Evolutionary conservation across 2,329 filamentous ascomycete species (phyloP).

Genomic region (Chaetomiaceae sp.): DNA sequence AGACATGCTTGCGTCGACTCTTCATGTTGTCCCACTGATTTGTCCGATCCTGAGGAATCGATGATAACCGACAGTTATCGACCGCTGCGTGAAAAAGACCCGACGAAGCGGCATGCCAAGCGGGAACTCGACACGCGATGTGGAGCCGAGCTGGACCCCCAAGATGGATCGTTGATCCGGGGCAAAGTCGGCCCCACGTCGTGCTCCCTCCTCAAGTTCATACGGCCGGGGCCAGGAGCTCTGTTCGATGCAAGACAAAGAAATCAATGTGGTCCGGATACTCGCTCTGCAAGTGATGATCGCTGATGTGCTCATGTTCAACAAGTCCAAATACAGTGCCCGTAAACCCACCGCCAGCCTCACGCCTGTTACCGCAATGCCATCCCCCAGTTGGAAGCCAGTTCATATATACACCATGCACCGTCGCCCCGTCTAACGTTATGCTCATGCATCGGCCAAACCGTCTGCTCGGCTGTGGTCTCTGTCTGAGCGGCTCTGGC

Average conservation of each 20-base stretch:
- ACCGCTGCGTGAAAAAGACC: not conserved
- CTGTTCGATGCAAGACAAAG: too few species aligned
- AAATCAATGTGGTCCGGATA: too few species aligned
- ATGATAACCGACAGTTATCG: too few species aligned
- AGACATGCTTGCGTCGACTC: too few species aligned
- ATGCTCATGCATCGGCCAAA: conserved; percentile 6
- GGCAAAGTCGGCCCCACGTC: not conserved
- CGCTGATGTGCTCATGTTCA: not conserved
- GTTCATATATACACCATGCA: conserved; percentile 1
- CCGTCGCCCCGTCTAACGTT: conserved; percentile 9
- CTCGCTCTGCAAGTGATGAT: not conserved
- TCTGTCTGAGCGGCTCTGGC: not conserved
- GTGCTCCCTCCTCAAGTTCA: too few species aligned
- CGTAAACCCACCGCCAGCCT: not conserved
- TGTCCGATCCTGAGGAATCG: too few species aligned
- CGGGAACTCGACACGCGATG: conserved; percentile 6
- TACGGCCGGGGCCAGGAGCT: too few species aligned
- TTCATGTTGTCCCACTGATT: too few species aligned
- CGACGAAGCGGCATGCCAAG: conserved; percentile 4
- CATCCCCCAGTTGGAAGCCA: not conserved
- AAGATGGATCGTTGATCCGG: not conserved
- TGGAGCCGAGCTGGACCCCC: not conserved
- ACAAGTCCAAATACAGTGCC: not conserved
- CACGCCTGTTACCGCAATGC: not conserved
- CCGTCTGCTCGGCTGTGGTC: not conserved